Evolutionary conservation across 2,329 filamentous ascomycete species (phyloP), one percentile per base, ranked within the genome.

Genomic region (Fonsecaea pedrosoi): DNA sequence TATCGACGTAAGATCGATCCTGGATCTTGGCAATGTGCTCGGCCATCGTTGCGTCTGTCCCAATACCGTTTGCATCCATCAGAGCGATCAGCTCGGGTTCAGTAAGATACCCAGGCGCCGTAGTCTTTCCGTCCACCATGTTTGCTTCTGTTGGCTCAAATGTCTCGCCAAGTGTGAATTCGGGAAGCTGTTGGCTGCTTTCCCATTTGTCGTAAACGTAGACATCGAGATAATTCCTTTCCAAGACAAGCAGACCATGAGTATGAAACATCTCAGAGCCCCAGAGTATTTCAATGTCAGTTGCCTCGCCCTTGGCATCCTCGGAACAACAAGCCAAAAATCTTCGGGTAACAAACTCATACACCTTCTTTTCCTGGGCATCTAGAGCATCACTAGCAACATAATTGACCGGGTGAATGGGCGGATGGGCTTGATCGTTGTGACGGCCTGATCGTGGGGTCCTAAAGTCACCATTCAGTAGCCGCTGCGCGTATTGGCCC

Each of bases 11-110:
- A 73, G 94, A 85, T 67, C 95, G 85, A 66, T 94, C 88, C 78
- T 98, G 93, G 73, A 99, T 96, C 79, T 94, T 99, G 66, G 92
- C 89, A 74, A 99, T 99, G 76, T 99, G 95, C 74, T 99, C 95
- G 0, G 95, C 95, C 95, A 99, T 99, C 0, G 95, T 99, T 6
- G 95, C 95, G 80, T 99, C 95, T 9, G 95, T 99, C 12, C 95
- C 95, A 70, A 99, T 99, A 1, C 95, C 95, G 76, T 99, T 99
- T 54, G 92, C 94, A 80, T 99, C 95, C 95, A 99, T 99, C 10
- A 99, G 85, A 2, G 90, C 91, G 75, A 99, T 97, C 32, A 99
- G 84, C 76, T 99, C 95, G 0, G 95, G 94, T 77, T 99, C 95
- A 0, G 95, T 98, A 35, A 99, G 84, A 76, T 96, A 97, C 25